Evolutionary conservation across 2,329 filamentous ascomycete species (phyloP).

Genomic region (Curvularia lunata): DNA sequence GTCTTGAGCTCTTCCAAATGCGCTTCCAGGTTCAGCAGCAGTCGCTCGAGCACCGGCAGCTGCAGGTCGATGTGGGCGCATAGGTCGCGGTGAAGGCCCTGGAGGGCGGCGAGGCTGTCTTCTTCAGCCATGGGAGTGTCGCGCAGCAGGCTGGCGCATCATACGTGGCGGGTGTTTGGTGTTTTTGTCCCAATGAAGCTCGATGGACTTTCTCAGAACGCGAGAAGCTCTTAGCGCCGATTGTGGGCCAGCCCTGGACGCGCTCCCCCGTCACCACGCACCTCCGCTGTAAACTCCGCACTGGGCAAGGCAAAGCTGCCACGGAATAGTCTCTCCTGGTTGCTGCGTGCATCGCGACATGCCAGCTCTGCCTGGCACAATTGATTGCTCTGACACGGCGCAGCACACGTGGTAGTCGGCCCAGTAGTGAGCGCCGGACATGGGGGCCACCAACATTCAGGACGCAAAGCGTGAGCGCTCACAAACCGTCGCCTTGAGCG

Average conservation of each 20-base stretch:
- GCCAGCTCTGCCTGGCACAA: background rate
- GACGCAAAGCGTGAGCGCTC: conserved; percentile 42
- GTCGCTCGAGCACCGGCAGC: conserved; percentile 72
- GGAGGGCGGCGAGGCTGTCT: conserved; percentile 76
- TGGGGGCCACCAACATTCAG: conserved; percentile 44
- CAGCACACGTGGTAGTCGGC: conserved; percentile 1
- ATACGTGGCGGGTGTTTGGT: conserved; percentile 35
- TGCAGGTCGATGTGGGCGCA: conserved; percentile 75
- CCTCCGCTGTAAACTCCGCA: conserved; percentile 30
- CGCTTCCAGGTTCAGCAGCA: conserved; percentile 68
- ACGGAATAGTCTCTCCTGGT: background rate
- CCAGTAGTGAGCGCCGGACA: conserved; percentile 20
- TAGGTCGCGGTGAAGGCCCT: conserved; percentile 86
- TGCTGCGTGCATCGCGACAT: conserved; percentile 1
- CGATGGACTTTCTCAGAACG: conserved; percentile 34
- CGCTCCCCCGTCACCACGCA: conserved; percentile 16
- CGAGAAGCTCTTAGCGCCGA: conserved; percentile 35
- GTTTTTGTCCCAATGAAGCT: conserved; percentile 28
- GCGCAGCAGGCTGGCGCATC: conserved; percentile 36
- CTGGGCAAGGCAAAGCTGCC: background rate
- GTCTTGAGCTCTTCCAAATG: conserved; percentile 71
- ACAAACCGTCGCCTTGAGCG: background rate
- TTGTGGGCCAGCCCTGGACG: conserved; percentile 10
- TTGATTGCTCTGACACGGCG: conserved; percentile 12
- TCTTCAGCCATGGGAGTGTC: conserved; percentile 69